Base-by-base conservation (phyloP, 108 stramenopile genomes). In the Fistulifera solaris region DNA sequence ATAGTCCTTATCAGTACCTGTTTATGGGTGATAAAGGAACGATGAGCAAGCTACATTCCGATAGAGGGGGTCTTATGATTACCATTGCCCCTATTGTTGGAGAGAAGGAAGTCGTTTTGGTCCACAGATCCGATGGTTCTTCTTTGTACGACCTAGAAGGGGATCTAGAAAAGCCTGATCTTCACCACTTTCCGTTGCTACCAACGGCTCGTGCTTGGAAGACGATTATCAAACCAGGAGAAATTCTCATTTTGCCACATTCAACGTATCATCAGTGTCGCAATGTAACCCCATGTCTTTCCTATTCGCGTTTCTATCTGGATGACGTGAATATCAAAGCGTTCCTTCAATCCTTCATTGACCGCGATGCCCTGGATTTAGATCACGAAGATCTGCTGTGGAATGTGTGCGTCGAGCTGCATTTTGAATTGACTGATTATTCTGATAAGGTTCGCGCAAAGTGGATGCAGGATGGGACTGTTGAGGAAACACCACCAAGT, bases 161-260 rank as follows among this genome's bases (percentile, higher is more conserved):
- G 40, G 54, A 56, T 1, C 27, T 88, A 0, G 80, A 85, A 28
- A 61, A 70, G 14, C 62, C 76, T 8, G 84, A 89, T 40, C 59
- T 86, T 17, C 63, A 84, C 18, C 53, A 53, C 14, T 72, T 56
- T 56, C 89, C 89, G 8, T 56, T 81, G 23, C 59, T 83, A 45
- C 62, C 74, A 25, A 63, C 71, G 41, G 85, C 85, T 24, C 58
- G 83, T 22, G 52, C 70, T 1, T 87, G 71, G 76, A 74, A 71
- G 52, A 76, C 76, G 11, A 60, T 68, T 16, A 64, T 90, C 27
- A 31, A 61, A 42, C 89, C 89, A 13, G 89, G 89, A n/a, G 85
- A 90, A 67, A 82, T 86, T 53, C 72, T 90, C 11, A 50, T 87
- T 55, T 82, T 90, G 83, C 89, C 89, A 13, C 64, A 81, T n/a